Percentiles rank a stretch among this genome's conserved stretches.
Conservation (phyloP, 768 basidiomycete genomes). For the Lentinula sp. region DNA sequence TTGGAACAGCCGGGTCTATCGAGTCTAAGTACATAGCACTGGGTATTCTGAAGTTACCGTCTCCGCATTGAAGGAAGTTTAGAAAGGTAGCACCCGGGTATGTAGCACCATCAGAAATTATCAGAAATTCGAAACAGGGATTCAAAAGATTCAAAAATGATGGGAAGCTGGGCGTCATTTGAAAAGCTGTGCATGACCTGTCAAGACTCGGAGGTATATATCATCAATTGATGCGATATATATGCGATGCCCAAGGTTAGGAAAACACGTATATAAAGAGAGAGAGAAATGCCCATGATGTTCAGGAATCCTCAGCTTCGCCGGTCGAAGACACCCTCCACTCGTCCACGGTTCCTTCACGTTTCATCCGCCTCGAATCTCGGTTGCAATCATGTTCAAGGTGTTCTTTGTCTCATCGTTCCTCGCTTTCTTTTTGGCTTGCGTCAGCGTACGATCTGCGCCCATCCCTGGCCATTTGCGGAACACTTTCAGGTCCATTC, state of each 20-base stretch:
- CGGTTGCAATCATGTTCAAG: not conserved
- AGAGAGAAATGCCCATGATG: no score
- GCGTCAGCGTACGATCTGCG: not conserved
- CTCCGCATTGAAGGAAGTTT: no score
- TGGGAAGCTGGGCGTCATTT: no score
- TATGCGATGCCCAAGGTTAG: not conserved
- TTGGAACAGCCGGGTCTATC: no score
- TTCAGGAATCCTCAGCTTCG: not conserved
- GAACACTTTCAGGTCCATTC: not conserved
- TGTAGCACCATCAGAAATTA: no score
- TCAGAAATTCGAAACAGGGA: no score
- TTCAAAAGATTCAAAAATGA: no score
- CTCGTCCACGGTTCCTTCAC: not conserved
- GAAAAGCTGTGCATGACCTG: no score
- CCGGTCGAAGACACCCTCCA: constrained; percentile 1
- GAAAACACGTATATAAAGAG: not conserved
- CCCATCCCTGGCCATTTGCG: not conserved
- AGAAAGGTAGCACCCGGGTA: no score
- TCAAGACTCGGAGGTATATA: not conserved
- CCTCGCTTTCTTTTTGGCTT: not conserved
- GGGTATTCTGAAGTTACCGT: no score
- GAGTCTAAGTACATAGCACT: no score
- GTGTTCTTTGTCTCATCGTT: not conserved
- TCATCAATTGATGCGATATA: not conserved
- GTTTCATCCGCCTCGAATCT: not conserved